These are phyloP conservation scores for Aspergillus nanangensis DNA, from an alignment of 495 filamentous ascomycete genomes.

Conservation along the genomic window DNA sequence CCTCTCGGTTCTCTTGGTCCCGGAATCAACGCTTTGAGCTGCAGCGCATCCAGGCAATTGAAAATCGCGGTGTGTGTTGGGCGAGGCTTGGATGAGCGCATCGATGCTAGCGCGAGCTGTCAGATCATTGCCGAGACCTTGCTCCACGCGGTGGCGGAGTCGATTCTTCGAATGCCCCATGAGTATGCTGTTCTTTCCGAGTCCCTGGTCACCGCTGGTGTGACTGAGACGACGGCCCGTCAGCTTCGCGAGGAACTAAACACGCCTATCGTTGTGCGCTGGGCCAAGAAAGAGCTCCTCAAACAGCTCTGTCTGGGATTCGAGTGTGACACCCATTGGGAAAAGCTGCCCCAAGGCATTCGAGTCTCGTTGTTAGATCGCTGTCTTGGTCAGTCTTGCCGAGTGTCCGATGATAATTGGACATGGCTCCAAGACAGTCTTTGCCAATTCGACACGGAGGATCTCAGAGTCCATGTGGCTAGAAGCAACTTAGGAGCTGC, in stretches of 20 bases:
- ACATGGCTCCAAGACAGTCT: slow-evolving; percentile 33
- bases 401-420: slow-evolving; percentile 20
- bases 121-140: slow-evolving; percentile 50
- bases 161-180: slow-evolving; percentile 44
- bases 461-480: slow-evolving; percentile 33
- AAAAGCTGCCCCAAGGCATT: slow-evolving; percentile 31
- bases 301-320: slow-evolving; percentile 40
- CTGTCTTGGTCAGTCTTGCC: slow-evolving; percentile 30
- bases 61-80: slow-evolving; percentile 40
- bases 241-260: slow-evolving; percentile 35
- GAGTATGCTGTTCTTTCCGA: slow-evolving; percentile 46
- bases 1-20: slow-evolving; percentile 33
- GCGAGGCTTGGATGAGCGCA: slow-evolving; percentile 27
- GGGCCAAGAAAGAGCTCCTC: slow-evolving; percentile 42
- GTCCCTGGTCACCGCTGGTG: slow-evolving; percentile 37
- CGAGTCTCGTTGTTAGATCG: slow-evolving; percentile 31
- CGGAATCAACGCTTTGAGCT: slow-evolving; percentile 45
- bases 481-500: slow-evolving; percentile 40
- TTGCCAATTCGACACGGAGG: slow-evolving; percentile 31
- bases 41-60: slow-evolving; percentile 29
- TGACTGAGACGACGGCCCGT: slow-evolving; percentile 32
- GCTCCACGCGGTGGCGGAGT: slow-evolving; percentile 49
- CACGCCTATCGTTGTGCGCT: slow-evolving; percentile 25
- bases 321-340: slow-evolving; percentile 39
- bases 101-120: slow-evolving; percentile 44